phyloP scores from a whole-genome alignment of 148 eudicot genomes.

The Beta vulgaris region DNA sequence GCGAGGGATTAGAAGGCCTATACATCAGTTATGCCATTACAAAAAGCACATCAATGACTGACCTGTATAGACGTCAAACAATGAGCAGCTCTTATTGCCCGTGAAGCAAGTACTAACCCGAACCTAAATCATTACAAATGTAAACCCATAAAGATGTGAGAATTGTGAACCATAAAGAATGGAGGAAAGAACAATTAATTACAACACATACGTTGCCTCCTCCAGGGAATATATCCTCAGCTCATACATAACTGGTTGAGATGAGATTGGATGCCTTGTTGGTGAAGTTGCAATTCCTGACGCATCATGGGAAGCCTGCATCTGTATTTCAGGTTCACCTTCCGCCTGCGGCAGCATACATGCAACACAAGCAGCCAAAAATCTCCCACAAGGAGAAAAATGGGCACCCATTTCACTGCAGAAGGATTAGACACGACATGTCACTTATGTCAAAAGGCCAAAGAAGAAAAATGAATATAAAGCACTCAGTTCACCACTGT shows the following conservation, averaged over 20 bases:
- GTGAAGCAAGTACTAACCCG: constrained; percentile 85
- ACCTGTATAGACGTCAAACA: constrained; percentile 99
- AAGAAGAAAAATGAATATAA: background rate
- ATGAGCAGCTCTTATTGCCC: constrained; percentile 98
- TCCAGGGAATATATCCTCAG: constrained; percentile 95
- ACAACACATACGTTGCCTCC: constrained; percentile 75
- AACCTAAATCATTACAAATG: constrained; percentile 45
- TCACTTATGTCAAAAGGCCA: background rate
- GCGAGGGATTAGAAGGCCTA: background rate
- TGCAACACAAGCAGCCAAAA: constrained; percentile 97
- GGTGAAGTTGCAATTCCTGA: constrained; percentile 75
- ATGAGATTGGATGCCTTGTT: constrained; percentile 93
- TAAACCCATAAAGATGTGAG: background rate
- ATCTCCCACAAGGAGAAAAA: constrained; percentile 98
- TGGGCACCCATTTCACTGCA: constrained; percentile 99
- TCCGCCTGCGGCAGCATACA: constrained; percentile 74
- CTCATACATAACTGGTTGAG: constrained; percentile 90
- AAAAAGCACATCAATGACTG: constrained; percentile 19
- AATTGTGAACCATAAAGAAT: background rate
- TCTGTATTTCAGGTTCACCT: constrained; percentile 62
- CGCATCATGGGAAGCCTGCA: constrained; percentile 54
- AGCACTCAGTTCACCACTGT: background rate
- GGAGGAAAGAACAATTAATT: constrained; percentile 3
- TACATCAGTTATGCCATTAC: background rate
- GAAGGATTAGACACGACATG: constrained; percentile 9